Evolutionary conservation across 169 alveolate species (phyloP).

Genomic region (Cryptosporidium sp.): DNA sequence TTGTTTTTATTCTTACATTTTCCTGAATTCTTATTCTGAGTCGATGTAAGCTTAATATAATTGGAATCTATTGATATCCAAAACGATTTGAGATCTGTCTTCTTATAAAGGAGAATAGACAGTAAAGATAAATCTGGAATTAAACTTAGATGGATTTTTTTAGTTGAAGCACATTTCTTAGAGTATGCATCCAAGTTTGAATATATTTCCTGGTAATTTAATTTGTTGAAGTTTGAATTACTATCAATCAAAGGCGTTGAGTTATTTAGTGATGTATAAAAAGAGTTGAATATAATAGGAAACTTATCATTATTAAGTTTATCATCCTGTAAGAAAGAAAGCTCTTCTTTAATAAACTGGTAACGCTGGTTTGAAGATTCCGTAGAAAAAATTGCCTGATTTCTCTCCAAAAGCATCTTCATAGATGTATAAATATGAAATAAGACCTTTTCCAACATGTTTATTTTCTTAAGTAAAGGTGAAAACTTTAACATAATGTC

Average conservation of each 20-base stretch:
- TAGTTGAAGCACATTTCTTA: conserved; percentile 30
- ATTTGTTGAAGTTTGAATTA: conserved; percentile 33
- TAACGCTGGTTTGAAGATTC: conserved; percentile 42
- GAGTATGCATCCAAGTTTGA: conserved; percentile 42
- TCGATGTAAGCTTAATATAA: neutral
- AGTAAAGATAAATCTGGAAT: conserved; percentile 63
- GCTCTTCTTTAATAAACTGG: conserved; percentile 38
- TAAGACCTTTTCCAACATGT: conserved; percentile 46
- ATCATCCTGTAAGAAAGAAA: conserved; percentile 20
- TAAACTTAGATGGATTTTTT: conserved; percentile 51
- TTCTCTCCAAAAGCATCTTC: conserved; percentile 30
- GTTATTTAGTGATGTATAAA: conserved; percentile 46
- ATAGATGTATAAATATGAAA: conserved; percentile 46
- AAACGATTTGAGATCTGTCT: conserved; percentile 44
- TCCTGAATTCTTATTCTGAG: neutral
- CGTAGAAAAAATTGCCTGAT: conserved; percentile 1
- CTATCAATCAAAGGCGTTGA: conserved; percentile 66
- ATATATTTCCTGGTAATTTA: conserved; percentile 38
- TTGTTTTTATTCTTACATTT: neutral
- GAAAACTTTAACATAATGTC: conserved; percentile 47
- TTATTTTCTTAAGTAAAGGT: conserved; percentile 38
- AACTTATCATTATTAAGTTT: conserved; percentile 14
- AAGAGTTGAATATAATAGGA: conserved; percentile 58
- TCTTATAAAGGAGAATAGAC: conserved; percentile 59
- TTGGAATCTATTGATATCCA: conserved; percentile 69